Conservation (phyloP, 345 rosid genomes). For the Combretum micranthum region DNA sequence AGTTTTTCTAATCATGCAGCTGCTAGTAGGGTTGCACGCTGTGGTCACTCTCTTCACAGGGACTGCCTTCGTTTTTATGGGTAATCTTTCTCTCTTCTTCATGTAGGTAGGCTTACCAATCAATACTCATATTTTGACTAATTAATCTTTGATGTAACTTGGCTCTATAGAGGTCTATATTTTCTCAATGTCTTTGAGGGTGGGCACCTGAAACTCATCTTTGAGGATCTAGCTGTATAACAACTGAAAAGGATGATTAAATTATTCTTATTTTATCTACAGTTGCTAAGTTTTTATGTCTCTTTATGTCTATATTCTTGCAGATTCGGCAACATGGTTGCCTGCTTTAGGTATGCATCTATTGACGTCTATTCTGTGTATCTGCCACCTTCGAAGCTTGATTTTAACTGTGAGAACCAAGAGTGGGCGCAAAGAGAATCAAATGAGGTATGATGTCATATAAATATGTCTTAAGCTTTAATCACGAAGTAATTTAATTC, state of each 20-base stretch:
- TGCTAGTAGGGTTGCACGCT: conserved; percentile 97
- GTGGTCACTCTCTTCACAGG: conserved; percentile 98
- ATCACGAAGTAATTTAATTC: too few species aligned
- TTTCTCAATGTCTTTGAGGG: too few species aligned
- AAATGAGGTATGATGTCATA: conserved; percentile 43
- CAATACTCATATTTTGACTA: too few species aligned
- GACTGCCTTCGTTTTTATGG: conserved; percentile 99
- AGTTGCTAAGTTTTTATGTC: neutral
- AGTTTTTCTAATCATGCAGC: too few species aligned
- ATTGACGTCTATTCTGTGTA: conserved; percentile 81
- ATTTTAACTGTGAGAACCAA: conserved; percentile 55
- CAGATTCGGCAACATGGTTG: conserved; percentile 93
- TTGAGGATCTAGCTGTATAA: too few species aligned
- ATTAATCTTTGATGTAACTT: too few species aligned
- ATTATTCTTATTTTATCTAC: too few species aligned
- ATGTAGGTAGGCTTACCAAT: neutral
- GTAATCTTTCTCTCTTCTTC: conserved; percentile 26
- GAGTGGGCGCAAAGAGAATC: conserved; percentile 81
- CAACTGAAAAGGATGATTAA: too few species aligned
- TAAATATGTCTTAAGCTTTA: too few species aligned
- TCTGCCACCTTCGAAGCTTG: conserved; percentile 84
- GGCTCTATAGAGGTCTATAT: too few species aligned
- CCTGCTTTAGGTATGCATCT: conserved; percentile 96
- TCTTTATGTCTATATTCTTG: conserved; percentile 17
- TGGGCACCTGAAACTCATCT: too few species aligned